These are phyloP conservation scores for Kazachstania viticola DNA, from an alignment of 805 yeast genomes.

Conservation along the genomic window DNA sequence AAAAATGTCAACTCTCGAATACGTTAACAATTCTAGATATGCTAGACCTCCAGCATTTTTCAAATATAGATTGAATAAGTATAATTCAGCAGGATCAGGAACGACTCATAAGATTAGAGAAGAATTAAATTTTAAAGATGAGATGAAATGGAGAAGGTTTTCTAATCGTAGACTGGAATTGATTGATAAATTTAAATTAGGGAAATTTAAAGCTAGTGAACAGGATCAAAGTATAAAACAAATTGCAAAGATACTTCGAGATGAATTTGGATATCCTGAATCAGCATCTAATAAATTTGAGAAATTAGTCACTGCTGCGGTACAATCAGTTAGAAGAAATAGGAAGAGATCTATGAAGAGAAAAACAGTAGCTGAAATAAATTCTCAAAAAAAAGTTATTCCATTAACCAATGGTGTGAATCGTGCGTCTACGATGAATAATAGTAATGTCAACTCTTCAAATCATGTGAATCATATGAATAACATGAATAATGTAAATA, in stretches of 20 bases:
- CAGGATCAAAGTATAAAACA: conserved; percentile 71
- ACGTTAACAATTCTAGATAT: not conserved
- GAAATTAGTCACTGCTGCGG: conserved; percentile 82
- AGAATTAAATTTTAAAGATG: conserved; percentile 65
- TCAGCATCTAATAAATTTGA: conserved; percentile 64
- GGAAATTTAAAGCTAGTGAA: conserved; percentile 73
- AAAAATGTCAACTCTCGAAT: conserved; percentile 2
- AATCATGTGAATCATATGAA: too few relatives aligned
- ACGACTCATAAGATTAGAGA: conserved; percentile 33
- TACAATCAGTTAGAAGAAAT: conserved; percentile 85
- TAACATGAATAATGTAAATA: too few relatives aligned
- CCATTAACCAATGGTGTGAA: too few relatives aligned
- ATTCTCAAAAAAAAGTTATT: too few relatives aligned
- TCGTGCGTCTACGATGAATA: too few relatives aligned
- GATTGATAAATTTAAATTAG: conserved; percentile 55
- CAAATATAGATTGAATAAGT: conserved; percentile 2
- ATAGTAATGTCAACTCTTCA: too few relatives aligned
- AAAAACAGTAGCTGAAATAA: conserved; percentile 3
- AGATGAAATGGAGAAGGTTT: conserved; percentile 75
- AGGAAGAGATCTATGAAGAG: conserved; percentile 51
- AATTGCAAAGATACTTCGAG: conserved; percentile 65
- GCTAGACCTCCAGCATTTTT: conserved; percentile 1
- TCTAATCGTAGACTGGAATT: conserved; percentile 79
- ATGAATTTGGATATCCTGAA: conserved; percentile 61
- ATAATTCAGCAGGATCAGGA: conserved; percentile 15